Percentiles rank a stretch among this genome's conserved stretches.
Conservation (phyloP, 2,329 filamentous ascomycete genomes). For the Talaromyces sp. region DNA sequence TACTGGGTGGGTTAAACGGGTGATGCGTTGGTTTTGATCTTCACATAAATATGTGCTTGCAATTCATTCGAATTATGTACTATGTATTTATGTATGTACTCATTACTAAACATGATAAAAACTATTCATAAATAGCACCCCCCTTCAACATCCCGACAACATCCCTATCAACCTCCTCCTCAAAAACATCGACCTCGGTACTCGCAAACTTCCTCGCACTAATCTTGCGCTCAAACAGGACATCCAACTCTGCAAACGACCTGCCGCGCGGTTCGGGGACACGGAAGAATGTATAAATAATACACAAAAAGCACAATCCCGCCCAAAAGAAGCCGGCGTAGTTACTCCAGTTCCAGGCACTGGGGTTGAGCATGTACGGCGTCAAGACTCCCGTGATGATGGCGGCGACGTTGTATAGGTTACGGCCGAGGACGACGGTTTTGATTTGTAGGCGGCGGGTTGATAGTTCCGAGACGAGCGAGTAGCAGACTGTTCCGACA, state of each 20-base stretch:
- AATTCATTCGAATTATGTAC: too few species aligned
- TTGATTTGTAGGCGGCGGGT: slow-evolving; percentile 82
- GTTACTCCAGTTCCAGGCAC: slow-evolving; percentile 81
- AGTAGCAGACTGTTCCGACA: slow-evolving; percentile 86
- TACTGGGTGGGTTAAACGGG: background rate
- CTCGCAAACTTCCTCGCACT: slow-evolving; percentile 66
- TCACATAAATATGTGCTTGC: too few species aligned
- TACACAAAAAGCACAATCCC: slow-evolving; percentile 71
- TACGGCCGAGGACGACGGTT: slow-evolving; percentile 79
- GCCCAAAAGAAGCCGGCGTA: slow-evolving; percentile 86
- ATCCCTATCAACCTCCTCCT: slow-evolving; percentile 23
- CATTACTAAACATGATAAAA: background rate
- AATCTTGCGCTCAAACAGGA: slow-evolving; percentile 71
- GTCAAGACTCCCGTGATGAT: slow-evolving; percentile 79
- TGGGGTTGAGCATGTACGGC: slow-evolving; percentile 88
- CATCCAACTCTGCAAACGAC: slow-evolving; percentile 78
- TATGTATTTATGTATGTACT: too few species aligned
- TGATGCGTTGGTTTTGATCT: background rate
- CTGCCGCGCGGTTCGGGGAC: slow-evolving; percentile 74
- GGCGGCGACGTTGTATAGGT: slow-evolving; percentile 72
- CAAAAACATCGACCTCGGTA: slow-evolving; percentile 52
- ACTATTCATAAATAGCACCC: too few species aligned
- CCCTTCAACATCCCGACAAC: slow-evolving; percentile 10
- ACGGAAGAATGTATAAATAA: slow-evolving; percentile 75
- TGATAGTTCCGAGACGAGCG: slow-evolving; percentile 77